Conservation (phyloP, 176 grass and related monocot species). For the Triticum turgidum region DNA sequence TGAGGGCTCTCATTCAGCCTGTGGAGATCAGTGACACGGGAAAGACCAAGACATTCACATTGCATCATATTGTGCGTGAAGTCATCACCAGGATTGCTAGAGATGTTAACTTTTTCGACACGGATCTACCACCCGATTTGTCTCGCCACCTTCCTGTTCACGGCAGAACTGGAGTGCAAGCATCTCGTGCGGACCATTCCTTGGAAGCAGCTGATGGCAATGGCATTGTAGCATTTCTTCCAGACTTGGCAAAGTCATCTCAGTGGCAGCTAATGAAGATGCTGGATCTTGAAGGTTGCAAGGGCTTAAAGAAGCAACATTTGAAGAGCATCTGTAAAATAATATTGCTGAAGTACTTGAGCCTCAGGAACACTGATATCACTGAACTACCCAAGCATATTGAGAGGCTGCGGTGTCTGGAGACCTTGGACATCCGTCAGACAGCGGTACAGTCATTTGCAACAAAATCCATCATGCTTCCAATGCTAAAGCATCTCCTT, state of each 20-base stretch:
- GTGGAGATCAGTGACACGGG: background rate
- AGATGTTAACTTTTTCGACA: background rate
- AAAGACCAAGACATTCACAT: slow-evolving; percentile 7
- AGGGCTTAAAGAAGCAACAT: background rate
- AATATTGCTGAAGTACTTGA: background rate
- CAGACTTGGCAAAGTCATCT: background rate
- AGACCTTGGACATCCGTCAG: slow-evolving; percentile 32
- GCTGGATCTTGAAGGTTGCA: slow-evolving; percentile 35
- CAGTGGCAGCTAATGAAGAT: slow-evolving; percentile 10
- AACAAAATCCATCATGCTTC: background rate
- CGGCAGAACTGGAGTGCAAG: background rate
- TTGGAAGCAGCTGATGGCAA: background rate
- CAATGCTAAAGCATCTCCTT: slow-evolving; percentile 21
- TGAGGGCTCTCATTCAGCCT: background rate
- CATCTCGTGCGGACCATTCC: background rate
- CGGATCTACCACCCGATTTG: background rate
- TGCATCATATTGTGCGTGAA: background rate
- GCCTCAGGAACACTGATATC: background rate
- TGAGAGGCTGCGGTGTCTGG: background rate
- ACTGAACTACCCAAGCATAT: too few relatives aligned
- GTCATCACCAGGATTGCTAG: background rate
- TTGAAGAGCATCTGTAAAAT: slow-evolving; percentile 30
- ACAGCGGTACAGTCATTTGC: background rate
- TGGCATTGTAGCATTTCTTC: background rate
- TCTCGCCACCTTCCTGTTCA: background rate